phyloP scores from a whole-genome alignment of 352 stramenopile genomes.

The Globisporangium nagaii region DNA sequence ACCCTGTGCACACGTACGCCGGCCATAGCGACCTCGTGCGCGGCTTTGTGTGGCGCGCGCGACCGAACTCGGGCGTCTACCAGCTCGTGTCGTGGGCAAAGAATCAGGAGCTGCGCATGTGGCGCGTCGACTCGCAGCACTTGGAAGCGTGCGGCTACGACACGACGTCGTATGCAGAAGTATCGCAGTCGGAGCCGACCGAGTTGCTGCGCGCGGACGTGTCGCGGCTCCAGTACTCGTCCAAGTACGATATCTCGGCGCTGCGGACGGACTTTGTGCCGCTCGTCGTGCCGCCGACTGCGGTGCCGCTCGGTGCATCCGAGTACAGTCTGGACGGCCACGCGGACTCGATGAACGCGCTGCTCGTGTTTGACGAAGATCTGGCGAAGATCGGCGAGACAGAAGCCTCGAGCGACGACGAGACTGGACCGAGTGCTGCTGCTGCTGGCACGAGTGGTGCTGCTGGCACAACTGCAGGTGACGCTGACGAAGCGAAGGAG shows the following conservation, averaged over 20 bases:
- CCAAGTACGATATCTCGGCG: constrained; percentile 62
- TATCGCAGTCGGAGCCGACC: constrained; percentile 1
- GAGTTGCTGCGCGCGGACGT: constrained; percentile 23
- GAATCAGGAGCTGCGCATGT: constrained; percentile 73
- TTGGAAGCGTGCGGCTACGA: constrained; percentile 59
- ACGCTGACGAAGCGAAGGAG: neutral
- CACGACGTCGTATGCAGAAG: constrained; percentile 26
- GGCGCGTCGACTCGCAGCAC: constrained; percentile 57
- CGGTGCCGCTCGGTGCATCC: constrained; percentile 47
- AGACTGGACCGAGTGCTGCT: neutral
- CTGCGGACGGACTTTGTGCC: constrained; percentile 76
- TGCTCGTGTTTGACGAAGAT: constrained; percentile 69
- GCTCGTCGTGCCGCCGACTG: constrained; percentile 55
- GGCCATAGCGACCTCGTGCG: constrained; percentile 62
- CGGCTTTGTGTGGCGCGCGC: constrained; percentile 60
- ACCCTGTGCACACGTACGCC: constrained; percentile 55
- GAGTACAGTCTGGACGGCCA: constrained; percentile 61
- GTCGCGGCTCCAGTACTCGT: constrained; percentile 23
- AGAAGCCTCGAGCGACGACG: constrained; percentile 14
- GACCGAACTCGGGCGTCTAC: constrained; percentile 32
- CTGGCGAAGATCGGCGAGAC: constrained; percentile 41
- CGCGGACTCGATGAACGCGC: constrained; percentile 34
- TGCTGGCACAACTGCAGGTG: neutral
- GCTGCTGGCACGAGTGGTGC: neutral
- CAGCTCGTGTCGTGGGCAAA: constrained; percentile 81